These are phyloP conservation scores for Lasiosphaeris hirsuta DNA, from an alignment of 495 filamentous ascomycete species.

Conservation along the genomic window DNA sequence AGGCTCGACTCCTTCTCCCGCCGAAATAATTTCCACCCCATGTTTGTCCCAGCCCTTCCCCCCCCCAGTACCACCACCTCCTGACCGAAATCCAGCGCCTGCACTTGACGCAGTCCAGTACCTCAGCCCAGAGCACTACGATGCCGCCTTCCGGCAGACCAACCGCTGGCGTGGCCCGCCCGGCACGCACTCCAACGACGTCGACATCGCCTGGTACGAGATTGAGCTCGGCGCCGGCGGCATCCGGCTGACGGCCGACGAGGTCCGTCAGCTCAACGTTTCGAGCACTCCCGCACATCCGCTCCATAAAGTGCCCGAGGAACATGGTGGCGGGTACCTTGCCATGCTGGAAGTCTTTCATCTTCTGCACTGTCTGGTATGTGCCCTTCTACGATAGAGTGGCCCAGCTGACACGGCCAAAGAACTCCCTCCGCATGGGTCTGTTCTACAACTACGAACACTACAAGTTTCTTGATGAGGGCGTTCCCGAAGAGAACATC, in stretches of 20 bases:
- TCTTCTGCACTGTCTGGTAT: background rate
- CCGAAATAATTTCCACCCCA: too few relatives aligned
- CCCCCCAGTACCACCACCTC: background rate
- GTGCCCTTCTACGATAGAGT: background rate
- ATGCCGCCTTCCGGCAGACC: background rate
- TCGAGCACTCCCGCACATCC: background rate
- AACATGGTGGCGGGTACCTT: background rate
- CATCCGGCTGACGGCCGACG: background rate
- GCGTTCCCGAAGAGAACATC: background rate
- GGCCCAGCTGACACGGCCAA: background rate
- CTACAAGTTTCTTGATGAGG: background rate
- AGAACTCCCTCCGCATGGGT: background rate
- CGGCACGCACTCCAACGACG: background rate
- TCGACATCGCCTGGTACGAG: background rate
- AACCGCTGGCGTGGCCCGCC: background rate
- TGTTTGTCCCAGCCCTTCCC: too few relatives aligned
- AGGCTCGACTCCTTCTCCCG: too few relatives aligned
- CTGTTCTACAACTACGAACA: background rate
- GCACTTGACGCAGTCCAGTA: background rate
- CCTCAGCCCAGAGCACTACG: background rate
- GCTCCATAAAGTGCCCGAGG: background rate
- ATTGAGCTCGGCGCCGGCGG: constrained; percentile 1
- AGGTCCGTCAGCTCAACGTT: background rate
- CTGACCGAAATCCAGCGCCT: background rate
- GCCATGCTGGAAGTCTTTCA: background rate